A percentile compares a stretch with the other conserved stretches of the same genome.
These are phyloP conservation scores for Aureobasidium musti DNA, from an alignment of 2,329 filamentous ascomycete species.

Conservation along the genomic window DNA sequence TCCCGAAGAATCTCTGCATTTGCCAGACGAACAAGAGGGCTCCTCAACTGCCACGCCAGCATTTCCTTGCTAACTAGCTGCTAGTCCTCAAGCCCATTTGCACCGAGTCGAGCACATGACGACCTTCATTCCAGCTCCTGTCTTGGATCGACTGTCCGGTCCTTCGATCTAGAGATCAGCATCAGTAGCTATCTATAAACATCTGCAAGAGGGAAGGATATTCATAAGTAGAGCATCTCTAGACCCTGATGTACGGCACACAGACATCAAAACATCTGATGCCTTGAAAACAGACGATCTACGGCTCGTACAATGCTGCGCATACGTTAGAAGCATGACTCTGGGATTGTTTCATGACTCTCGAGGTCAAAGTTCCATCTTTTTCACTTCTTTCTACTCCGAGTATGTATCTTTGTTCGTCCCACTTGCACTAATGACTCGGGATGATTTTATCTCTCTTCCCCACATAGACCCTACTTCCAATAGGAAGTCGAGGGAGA, in stretches of 20 bases:
- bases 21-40: too few relatives aligned
- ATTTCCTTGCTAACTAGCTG: background rate
- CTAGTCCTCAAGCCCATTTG: background rate
- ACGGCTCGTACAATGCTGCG: background rate
- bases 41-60: background rate
- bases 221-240: background rate
- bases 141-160: background rate
- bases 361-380: background rate
- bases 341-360: background rate
- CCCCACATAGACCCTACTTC: background rate
- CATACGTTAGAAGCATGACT: constrained; percentile 7
- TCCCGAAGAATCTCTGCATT: background rate
- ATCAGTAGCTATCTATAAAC: background rate
- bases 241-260: background rate
- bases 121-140: background rate
- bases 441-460: background rate
- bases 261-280: background rate
- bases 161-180: background rate
- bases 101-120: background rate
- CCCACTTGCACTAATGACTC: constrained; percentile 6
- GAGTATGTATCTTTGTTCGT: too few relatives aligned
- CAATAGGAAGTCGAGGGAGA: background rate
- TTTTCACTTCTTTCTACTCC: background rate
- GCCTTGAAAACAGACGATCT: background rate
- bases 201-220: background rate